Base-by-base conservation (phyloP, 179 eudicot species). In the Beta macrorhiza region DNA sequence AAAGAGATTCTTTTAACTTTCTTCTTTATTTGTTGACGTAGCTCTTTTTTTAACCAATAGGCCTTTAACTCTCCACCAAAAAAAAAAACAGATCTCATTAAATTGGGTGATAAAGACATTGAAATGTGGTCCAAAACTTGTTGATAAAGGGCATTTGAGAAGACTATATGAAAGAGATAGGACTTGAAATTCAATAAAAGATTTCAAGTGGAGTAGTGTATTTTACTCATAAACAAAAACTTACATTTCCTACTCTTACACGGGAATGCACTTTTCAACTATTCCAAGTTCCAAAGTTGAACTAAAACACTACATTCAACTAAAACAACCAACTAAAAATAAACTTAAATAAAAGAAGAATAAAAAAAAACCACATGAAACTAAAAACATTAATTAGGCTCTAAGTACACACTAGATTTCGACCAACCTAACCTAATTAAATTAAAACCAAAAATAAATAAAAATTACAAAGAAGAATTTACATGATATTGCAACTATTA, bases 401-500 rank as follows among this genome's bases (percentile, higher is more conserved):
- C 76, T 42, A 72, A 72, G 32, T 59, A 56, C 75, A 45, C 77
- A 59, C 74, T 74, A 58, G 59, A 44, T 64, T 29, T 69, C 42
- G 77, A 52, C 69, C 47, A 72, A 49, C 53, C 76, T 75, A 59
- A 82, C 70, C 78, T 58, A 81, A 70, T 59, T 59, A 56, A 19
- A 55, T 2, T 29, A 78, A 56, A 71, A 25, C 78, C 9, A 70
- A 58, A 67, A 75, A 55, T 42, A 67, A 75, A 55, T 42, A 20
- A 76, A 55, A 76, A 76, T 64, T 37, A 65, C 56, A 16, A 3
- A 47, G 29, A 49, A 42, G 62, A 59, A 72, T 87, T 91, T 90
- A 93, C 98, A 93, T 93, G n/a, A 93, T 89, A 80, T 89, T 90
- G 79, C 98, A 93, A 84, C 98, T 90, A 37, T 72, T 73, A 2